These are phyloP conservation scores for Neoarthrinium moseri DNA, from an alignment of 2,329 filamentous ascomycete species.

Conservation along the genomic window DNA sequence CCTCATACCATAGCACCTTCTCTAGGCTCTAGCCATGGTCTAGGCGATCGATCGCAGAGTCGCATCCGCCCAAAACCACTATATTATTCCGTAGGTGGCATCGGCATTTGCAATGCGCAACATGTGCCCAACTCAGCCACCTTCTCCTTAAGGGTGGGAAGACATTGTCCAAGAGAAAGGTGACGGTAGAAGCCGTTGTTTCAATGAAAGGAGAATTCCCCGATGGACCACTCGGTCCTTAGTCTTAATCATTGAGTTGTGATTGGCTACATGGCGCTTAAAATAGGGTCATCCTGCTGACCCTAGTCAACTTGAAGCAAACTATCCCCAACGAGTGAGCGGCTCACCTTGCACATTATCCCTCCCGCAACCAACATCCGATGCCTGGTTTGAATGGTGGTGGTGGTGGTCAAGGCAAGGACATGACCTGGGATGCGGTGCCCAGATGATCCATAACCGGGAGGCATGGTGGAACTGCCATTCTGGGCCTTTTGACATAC, in stretches of 20 bases:
- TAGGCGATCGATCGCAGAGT: too few species aligned
- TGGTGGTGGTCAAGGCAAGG: too few species aligned
- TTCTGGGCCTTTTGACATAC: neutral
- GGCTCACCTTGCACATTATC: too few species aligned
- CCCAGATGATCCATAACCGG: too few species aligned
- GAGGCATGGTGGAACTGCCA: too few species aligned
- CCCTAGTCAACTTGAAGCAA: slow-evolving; percentile 18
- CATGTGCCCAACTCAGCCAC: neutral
- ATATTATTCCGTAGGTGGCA: neutral
- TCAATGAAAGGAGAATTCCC: slow-evolving; percentile 16
- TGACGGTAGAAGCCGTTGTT: slow-evolving; percentile 3
- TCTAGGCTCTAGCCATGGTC: too few species aligned
- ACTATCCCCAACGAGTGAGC: slow-evolving; percentile 8
- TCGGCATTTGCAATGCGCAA: slow-evolving; percentile 2
- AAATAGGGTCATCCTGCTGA: slow-evolving; percentile 19
- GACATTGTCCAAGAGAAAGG: neutral
- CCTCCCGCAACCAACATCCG: too few species aligned
- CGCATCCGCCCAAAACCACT: too few species aligned
- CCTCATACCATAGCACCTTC: too few species aligned
- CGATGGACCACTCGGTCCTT: neutral
- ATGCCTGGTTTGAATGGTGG: too few species aligned
- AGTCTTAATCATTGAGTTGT: slow-evolving; percentile 13
- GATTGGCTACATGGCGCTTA: slow-evolving; percentile 18
- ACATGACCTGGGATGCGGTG: too few species aligned
- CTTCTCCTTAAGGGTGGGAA: slow-evolving; percentile 1